Base-by-base conservation (phyloP, 371 early-diverging fungal genomes). In the Mucor saturninus region DNA sequence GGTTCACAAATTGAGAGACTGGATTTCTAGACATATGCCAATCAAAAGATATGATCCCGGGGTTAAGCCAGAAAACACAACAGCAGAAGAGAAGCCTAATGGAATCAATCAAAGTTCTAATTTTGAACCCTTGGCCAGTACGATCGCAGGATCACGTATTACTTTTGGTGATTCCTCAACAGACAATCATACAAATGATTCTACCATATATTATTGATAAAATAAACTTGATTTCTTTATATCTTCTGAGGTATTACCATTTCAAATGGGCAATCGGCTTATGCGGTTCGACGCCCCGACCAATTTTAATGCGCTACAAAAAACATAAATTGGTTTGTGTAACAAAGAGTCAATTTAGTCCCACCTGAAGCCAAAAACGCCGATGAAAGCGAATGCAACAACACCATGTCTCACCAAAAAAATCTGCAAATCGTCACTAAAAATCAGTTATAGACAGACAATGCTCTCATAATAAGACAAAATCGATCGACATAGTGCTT, bases 1-100 rank as follows among this genome's bases (percentile, higher is more conserved):
- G 3, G 29, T 84, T 31, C 83, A 86, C 53, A 69, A 53, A 39
- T 53, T 72, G 15, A 73, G 86, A 42, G 78, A 76, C 43, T 65
- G 30, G 39, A 54, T 74, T 42, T 78, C 75, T 13, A 80, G 69
- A 43, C 62, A 48, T 2, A 42, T 21, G 30, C 11, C 14, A 13
- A 50, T 29, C 30, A 4, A 3, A 30, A 2, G 6, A 30, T 13
- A 50, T 6, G 10, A 5, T 10, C 2, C 7, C 4, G 50, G 3
- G 46, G 35, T 15, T 5, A 40, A 66, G n/a, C 54, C 60, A n/a
- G 38, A 50, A 39, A 49, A 13, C 51, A 30, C 0, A 9, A 32
- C 7, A 4, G 15, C 13, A 42, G 26, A 28, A 31, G 48, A 49
- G 1, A 48, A 37, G 2, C 21, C 10, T 15, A 54, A 28, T 11